Evolutionary conservation across 805 yeast species (phyloP).

Genomic region (Candida multigemmis): DNA sequence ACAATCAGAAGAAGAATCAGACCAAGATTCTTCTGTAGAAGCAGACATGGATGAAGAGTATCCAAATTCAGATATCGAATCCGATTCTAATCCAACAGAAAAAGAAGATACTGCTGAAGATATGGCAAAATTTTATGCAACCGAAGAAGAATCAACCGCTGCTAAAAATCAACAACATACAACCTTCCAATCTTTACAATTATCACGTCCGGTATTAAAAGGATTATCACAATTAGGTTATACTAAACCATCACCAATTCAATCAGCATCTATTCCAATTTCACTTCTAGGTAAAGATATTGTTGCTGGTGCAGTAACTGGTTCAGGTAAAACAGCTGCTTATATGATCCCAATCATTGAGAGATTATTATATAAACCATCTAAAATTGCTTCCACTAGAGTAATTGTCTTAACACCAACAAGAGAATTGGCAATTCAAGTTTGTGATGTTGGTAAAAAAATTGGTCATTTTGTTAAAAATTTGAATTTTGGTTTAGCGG

Average conservation of each 20-base stretch:
- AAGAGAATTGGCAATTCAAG: conserved; percentile 96
- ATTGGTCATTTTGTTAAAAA: conserved; percentile 70
- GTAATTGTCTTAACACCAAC: conserved; percentile 92
- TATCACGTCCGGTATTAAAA: conserved; percentile 85
- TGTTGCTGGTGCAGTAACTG: conserved; percentile 98
- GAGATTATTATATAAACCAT: conserved; percentile 81
- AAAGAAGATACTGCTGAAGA: conserved; percentile 71
- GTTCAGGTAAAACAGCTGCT: conserved; percentile 99
- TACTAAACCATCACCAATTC: conserved; percentile 87
- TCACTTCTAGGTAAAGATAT: conserved; percentile 91
- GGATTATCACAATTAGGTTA: conserved; percentile 79
- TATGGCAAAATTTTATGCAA: conserved; percentile 72
- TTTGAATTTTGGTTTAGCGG: conserved; percentile 87
- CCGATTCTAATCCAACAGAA: no score
- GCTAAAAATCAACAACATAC: conserved; percentile 45
- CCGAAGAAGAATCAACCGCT: conserved; percentile 34
- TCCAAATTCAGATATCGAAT: conserved; percentile 16
- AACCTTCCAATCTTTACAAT: conserved; percentile 66
- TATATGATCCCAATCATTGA: conserved; percentile 94
- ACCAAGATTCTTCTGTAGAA: conserved; percentile 20
- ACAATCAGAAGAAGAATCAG: conserved; percentile 23
- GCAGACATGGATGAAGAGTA: conserved; percentile 23
- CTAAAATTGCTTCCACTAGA: conserved; percentile 78
- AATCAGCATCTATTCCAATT: conserved; percentile 86
- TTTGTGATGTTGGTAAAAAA: conserved; percentile 84